Conservation (phyloP, 2,329 filamentous ascomycete genomes). For the Septoria petroselini region DNA sequence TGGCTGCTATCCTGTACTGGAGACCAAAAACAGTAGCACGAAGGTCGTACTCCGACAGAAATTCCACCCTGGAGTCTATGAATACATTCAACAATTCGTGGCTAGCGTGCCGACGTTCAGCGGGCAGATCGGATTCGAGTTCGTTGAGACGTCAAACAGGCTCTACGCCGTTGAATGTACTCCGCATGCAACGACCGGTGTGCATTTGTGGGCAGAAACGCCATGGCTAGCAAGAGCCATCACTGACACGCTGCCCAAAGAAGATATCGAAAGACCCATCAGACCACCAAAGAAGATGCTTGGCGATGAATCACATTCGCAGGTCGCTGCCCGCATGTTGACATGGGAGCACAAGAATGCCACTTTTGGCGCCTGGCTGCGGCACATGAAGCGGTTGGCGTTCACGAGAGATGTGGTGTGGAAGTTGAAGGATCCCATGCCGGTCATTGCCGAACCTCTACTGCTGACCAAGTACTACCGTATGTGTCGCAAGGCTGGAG, state of each 20-base stretch:
- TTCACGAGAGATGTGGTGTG: conserved; percentile 36
- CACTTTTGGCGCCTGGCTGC: conserved; percentile 24
- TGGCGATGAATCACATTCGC: conserved; percentile 16
- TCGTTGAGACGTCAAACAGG: conserved; percentile 29
- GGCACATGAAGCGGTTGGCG: conserved; percentile 33
- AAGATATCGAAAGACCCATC: conserved; percentile 22
- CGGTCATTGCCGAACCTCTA: conserved; percentile 35
- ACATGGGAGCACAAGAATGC: conserved; percentile 33
- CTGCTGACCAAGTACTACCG: conserved; percentile 34
- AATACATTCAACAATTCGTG: conserved; percentile 30
- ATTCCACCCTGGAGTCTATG: conserved; percentile 25
- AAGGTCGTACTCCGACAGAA: conserved; percentile 33
- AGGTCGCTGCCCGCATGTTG: conserved; percentile 21
- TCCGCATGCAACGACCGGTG: conserved; percentile 32
- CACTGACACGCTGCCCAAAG: conserved; percentile 17
- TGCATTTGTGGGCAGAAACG: conserved; percentile 33
- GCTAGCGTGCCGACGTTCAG: conserved; percentile 16
- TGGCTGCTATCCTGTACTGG: conserved; percentile 33
- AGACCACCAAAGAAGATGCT: conserved; percentile 18
- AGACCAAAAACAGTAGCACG: conserved; percentile 34
- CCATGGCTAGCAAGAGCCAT: conserved; percentile 23
- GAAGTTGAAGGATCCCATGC: conserved; percentile 28
- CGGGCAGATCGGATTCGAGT: conserved; percentile 35
- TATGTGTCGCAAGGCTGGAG: conserved; percentile 10
- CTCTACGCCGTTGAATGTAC: conserved; percentile 36